Evolutionary conservation across 108 stramenopile genomes (phyloP).

Genomic region (Nitzschia sp.): DNA sequence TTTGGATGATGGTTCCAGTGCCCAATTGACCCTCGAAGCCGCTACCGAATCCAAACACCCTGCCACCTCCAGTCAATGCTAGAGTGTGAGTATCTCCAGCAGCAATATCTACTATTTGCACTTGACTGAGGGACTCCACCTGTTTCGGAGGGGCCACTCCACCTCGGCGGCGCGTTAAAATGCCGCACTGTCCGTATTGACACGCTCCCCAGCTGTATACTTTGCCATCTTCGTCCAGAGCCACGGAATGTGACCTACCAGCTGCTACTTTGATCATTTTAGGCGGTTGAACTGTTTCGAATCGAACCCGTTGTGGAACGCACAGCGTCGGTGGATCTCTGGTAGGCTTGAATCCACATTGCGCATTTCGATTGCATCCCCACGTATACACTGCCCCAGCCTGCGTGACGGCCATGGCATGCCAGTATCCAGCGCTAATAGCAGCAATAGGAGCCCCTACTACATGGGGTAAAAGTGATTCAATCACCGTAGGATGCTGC

Average conservation of each 20-base stretch:
- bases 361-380: constrained; percentile 79
- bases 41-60: constrained; percentile 91
- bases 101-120: constrained; percentile 65
- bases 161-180: constrained; percentile 33
- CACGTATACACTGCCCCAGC: constrained; percentile 62
- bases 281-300: constrained; percentile 7
- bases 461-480: constrained; percentile 66
- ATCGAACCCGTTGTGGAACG: constrained; percentile 26
- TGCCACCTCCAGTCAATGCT: constrained; percentile 80
- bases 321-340: constrained; percentile 45
- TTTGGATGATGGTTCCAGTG: constrained; percentile 56
- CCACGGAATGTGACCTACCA: constrained; percentile 75
- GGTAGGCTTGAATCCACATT: constrained; percentile 57
- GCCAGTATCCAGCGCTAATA: constrained; percentile 79
- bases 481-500: constrained; percentile 58
- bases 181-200: constrained; percentile 74
- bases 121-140: constrained; percentile 66
- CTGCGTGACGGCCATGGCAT: constrained; percentile 66
- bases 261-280: constrained; percentile 59
- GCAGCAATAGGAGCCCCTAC: constrained; percentile 57
- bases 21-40: constrained; percentile 96
- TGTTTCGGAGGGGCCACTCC: constrained; percentile 56
- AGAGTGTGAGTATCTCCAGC: constrained; percentile 95
- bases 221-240: constrained; percentile 57
- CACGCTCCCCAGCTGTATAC: constrained; percentile 83